Evolutionary conservation across 352 stramenopile species (phyloP).

Genomic region (Phytophthora foliorum): DNA sequence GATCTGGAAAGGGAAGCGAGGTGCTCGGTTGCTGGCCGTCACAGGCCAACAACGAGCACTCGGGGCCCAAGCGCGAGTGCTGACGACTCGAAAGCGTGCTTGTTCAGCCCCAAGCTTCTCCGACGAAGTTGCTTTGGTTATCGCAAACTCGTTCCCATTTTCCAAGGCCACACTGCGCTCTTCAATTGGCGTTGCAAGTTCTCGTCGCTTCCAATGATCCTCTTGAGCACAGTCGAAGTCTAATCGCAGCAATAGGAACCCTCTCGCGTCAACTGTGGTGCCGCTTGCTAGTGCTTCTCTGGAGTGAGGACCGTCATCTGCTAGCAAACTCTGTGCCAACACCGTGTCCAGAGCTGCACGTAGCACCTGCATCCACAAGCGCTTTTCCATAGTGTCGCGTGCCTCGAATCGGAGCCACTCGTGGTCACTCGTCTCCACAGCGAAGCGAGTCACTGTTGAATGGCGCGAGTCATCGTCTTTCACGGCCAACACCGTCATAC

Average conservation of each 20-base stretch:
- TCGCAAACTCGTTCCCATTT: conserved; percentile 57
- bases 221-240: conserved; percentile 41
- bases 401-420: conserved; percentile 60
- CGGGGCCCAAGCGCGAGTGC: conserved; percentile 56
- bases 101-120: conserved; percentile 34
- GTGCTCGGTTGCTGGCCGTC: conserved; percentile 26
- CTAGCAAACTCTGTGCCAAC: conserved; percentile 55
- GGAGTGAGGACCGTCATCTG: conserved; percentile 30
- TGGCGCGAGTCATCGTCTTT: conserved; percentile 34
- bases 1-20: conserved; percentile 76
- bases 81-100: conserved; percentile 52
- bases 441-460: conserved; percentile 39
- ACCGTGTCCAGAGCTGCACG: conserved; percentile 63
- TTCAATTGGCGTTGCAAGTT: conserved; percentile 42
- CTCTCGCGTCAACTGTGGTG: conserved; percentile 19
- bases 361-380: conserved; percentile 60
- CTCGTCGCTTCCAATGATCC: conserved; percentile 35
- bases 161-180: conserved; percentile 60
- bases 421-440: conserved; percentile 65
- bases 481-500: conserved; percentile 46
- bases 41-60: conserved; percentile 38
- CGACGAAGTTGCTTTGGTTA: conserved; percentile 42
- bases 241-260: conserved; percentile 47
- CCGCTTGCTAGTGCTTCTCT: background rate
- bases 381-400: conserved; percentile 44